phyloP scores from a whole-genome alignment of 192 early-diverging fungal species.

The Mortierella hygrophila region DNA sequence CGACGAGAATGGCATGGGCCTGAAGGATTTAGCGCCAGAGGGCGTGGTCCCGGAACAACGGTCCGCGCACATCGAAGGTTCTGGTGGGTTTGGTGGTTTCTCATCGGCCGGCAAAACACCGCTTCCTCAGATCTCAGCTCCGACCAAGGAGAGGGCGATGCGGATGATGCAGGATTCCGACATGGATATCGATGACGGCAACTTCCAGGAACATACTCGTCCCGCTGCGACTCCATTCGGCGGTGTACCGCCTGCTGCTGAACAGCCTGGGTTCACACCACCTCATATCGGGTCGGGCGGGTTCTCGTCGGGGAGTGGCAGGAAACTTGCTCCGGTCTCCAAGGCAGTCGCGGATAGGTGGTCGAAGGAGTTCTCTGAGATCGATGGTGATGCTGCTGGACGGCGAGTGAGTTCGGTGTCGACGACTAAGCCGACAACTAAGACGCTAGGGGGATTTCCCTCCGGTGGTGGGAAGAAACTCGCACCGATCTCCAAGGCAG shows the following conservation, averaged over 20 bases:
- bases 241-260: neutral
- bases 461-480: slow-evolving; percentile 25
- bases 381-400: neutral
- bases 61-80: neutral
- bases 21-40: neutral
- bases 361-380: slow-evolving; percentile 19
- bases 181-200: neutral
- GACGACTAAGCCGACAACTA: neutral
- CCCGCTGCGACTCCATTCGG: neutral
- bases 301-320: slow-evolving; percentile 26
- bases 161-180: slow-evolving; percentile 19
- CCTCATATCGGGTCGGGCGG: neutral
- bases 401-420: neutral
- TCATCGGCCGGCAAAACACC: slow-evolving; percentile 5
- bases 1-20: neutral
- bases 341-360: slow-evolving; percentile 21
- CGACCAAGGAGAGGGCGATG: slow-evolving; percentile 10
- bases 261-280: neutral
- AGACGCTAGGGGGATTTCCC: slow-evolving; percentile 2
- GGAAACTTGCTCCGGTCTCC: slow-evolving; percentile 12
- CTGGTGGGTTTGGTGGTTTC: slow-evolving; percentile 7
- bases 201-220: neutral
- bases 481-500: neutral
- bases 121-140: slow-evolving; percentile 11
- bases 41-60: neutral